Evolutionary conservation across 2,329 filamentous ascomycete species (phyloP), one percentile per base, ranked within the genome.

Genomic region (Pyrenophora tritici-repentis): DNA sequence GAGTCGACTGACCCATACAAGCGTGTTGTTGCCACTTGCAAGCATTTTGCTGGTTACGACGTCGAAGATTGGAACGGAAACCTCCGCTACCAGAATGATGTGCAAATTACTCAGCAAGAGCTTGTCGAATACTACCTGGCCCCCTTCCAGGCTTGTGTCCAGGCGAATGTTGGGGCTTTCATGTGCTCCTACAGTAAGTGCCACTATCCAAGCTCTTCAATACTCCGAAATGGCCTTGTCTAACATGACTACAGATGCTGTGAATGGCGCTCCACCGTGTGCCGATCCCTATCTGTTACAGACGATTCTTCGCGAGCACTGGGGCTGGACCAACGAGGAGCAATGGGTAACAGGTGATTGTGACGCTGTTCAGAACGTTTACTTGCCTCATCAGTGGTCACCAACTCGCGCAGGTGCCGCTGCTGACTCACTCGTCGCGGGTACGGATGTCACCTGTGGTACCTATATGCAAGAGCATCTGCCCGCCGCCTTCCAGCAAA

Each of bases 81-180:
- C 36, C 32, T 56, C 40, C 56, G 53, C 35, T 77, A 80, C 65
- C 77, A 78, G 7, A 86, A 83, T 52, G 78, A 87, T 63, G 79
- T 83, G 3, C 73, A 78, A 6, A 80, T 86, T 47, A 76, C 78
- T 6, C 74, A 78, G 42, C 86, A 88, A 58, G 87, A 90, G 54
- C 73, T 89, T 5, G 78, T 82, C 0, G 86, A 88, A 61, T 89
- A 88, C 70, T 89, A 87, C 63, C 77, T 87, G 16, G 84, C 83
- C 0, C 81, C 85, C 0, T 89, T 90, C 72, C 76, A 86, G 61
- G 79, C 63, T 20, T 78, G 76, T 55, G 75, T 76, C 1, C 74
- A 77, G 42, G 73, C 74, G 0, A 76, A 78, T 36, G 76, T 78
- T n/a, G 76, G 75, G n/a, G 63, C 64, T 10, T 72, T 78, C 78